Percentiles rank a stretch among this genome's conserved stretches.
Conservation (phyloP, 1,284 basidiomycete genomes). For the Rhizoctonia solani region DNA sequence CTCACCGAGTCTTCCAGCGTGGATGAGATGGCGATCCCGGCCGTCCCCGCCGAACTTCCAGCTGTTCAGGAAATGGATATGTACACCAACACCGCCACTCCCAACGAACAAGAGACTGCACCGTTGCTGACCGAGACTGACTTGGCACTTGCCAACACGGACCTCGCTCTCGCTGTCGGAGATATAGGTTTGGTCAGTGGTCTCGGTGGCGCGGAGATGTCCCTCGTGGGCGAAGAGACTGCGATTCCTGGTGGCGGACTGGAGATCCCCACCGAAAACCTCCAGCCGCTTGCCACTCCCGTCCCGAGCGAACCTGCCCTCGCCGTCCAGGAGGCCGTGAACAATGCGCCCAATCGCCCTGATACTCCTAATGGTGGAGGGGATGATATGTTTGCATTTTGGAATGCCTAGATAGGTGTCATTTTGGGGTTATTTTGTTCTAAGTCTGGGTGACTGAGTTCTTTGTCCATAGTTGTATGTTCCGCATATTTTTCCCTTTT, state of each 20-base stretch:
- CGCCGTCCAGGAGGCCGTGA: neutral
- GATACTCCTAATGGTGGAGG: constrained; percentile 9
- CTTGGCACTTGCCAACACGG: constrained; percentile 3
- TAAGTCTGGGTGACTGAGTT: too few species aligned
- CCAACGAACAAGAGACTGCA: neutral
- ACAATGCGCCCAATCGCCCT: neutral
- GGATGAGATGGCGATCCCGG: neutral
- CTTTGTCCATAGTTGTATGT: neutral
- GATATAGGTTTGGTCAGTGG: neutral
- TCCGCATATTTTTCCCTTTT: neutral
- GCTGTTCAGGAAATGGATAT: constrained; percentile 22
- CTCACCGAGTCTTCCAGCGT: neutral
- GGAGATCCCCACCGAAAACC: neutral
- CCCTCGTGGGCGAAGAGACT: neutral
- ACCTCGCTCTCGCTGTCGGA: neutral
- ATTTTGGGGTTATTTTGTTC: too few species aligned
- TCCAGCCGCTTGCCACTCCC: neutral
- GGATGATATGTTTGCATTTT: constrained; percentile 27
- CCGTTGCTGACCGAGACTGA: constrained; percentile 20
- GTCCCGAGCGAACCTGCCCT: neutral
- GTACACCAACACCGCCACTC: constrained; percentile 12
- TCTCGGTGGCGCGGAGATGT: constrained; percentile 3
- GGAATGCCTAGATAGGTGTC: constrained; percentile 3
- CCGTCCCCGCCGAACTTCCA: constrained; percentile 5
- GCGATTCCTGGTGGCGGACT: neutral